Conservation (phyloP, 2,329 filamentous ascomycete genomes). For the Lecanicillium sp. region DNA sequence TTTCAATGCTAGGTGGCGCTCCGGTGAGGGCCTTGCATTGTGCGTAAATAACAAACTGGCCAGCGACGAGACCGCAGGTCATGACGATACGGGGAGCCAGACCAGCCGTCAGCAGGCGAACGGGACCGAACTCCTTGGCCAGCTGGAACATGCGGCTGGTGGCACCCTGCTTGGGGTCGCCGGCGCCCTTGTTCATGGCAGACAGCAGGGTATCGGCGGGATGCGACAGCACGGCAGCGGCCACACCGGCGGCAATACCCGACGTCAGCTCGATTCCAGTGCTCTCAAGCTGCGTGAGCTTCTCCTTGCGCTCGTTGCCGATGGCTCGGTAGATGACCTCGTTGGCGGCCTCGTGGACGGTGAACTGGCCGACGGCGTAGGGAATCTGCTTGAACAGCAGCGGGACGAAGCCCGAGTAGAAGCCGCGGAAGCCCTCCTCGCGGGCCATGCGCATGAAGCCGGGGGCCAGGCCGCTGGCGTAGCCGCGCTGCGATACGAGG, state of each 20-base stretch:
- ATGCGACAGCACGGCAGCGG: conserved; percentile 81
- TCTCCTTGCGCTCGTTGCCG: conserved; percentile 60
- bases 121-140: conserved; percentile 45
- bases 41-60: conserved; percentile 50
- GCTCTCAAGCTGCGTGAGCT: conserved; percentile 62
- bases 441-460: conserved; percentile 71
- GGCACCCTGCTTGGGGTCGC: conserved; percentile 40
- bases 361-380: conserved; percentile 92
- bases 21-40: conserved; percentile 49
- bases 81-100: conserved; percentile 47
- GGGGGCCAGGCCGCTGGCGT: conserved; percentile 63
- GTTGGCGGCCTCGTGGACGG: conserved; percentile 83
- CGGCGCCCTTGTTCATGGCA: conserved; percentile 50
- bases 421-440: conserved; percentile 71
- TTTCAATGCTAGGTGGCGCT: conserved; percentile 45
- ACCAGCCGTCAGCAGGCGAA: conserved; percentile 39
- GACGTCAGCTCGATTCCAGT: conserved; percentile 81
- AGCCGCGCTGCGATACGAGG: conserved; percentile 75
- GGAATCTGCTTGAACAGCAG: conserved; percentile 86
- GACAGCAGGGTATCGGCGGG: conserved; percentile 65
- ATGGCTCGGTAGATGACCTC: conserved; percentile 66
- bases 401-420: conserved; percentile 88
- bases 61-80: conserved; percentile 47
- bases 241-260: conserved; percentile 81
- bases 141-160: conserved; percentile 48